These are phyloP conservation scores for Botrytis byssoidea DNA, from an alignment of 2,329 filamentous ascomycete genomes.

Conservation along the genomic window DNA sequence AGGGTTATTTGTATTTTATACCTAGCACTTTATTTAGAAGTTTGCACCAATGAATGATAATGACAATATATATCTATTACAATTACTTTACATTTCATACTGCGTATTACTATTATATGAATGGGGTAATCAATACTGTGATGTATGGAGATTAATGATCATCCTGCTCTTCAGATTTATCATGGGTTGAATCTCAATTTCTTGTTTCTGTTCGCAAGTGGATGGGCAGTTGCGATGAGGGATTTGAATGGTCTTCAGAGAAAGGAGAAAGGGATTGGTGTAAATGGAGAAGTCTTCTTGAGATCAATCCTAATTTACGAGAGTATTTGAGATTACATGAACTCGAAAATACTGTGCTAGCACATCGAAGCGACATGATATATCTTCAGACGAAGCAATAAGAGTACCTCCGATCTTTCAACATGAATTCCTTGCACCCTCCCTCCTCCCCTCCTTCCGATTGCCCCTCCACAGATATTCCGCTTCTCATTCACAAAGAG, in stretches of 20 bases:
- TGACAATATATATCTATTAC: neutral
- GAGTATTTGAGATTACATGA: neutral
- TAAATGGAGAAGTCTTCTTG: neutral
- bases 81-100: neutral
- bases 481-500: neutral
- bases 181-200: too few species aligned
- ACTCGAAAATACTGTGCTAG: rapidly evolving
- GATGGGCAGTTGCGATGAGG: neutral
- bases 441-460: neutral
- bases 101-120: neutral
- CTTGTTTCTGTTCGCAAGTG: too few species aligned
- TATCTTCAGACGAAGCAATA: neutral
- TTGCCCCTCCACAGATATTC: neutral
- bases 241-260: neutral
- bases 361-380: neutral
- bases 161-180: neutral
- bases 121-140: neutral
- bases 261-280: neutral
- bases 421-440: neutral
- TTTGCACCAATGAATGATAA: slow-evolving; percentile 1
- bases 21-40: neutral
- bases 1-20: neutral
- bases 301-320: neutral
- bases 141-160: neutral
- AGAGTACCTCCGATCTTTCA: neutral